Base-by-base conservation (phyloP, 2,329 filamentous ascomycete species). In the Fusarium redolens region DNA sequence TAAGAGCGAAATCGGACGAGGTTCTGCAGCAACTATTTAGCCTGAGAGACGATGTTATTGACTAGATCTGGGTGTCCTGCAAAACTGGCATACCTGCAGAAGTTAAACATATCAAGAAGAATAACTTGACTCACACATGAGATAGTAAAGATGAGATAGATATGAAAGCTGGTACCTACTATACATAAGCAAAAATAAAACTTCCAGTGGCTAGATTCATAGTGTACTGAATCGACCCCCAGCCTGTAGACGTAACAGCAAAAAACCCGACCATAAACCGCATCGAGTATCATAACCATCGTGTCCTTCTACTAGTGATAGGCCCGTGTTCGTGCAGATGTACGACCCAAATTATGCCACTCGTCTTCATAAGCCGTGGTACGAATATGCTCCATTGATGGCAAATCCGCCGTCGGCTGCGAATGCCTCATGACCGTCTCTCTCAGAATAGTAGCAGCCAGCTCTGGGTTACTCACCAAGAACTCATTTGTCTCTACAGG, bases 21-120 rank as follows among this genome's bases (percentile, higher is more conserved):
- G 89, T 98, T 22, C 84, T 97, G 77, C 89, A 89, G 75, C 89
- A 92, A 76, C 84, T 97, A 7, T 96, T 97, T 79, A 89, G 87
- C 57, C 81, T 97, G 79, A 89, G 94, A 73, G 94, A 97, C 68
- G 88, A 91, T 74, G 83, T 84, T 5, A 85, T 91, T 40, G 88
- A 92, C 75, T 92, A 78, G 76, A 41, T n/a, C 25, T 57, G 25
- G 30, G 33, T 51, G 30, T 52, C 40, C 15, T 37, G 31, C 48
- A 40, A 54, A 35, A 40, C 22, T n/a, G 50, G 33, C 18, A 28
- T 40, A 52, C 50, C 50, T 28, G 22, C 22, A 37, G 18, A 37
- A 52, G 48, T 37, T 11, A 20, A 25, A 37, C 17, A 25, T 22
- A 37, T 18, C 33, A 28, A 20, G 22, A 52, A 28, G 33, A 35